Base-by-base conservation (phyloP, 106 monocot genomes). In the Triglochin maritima region DNA sequence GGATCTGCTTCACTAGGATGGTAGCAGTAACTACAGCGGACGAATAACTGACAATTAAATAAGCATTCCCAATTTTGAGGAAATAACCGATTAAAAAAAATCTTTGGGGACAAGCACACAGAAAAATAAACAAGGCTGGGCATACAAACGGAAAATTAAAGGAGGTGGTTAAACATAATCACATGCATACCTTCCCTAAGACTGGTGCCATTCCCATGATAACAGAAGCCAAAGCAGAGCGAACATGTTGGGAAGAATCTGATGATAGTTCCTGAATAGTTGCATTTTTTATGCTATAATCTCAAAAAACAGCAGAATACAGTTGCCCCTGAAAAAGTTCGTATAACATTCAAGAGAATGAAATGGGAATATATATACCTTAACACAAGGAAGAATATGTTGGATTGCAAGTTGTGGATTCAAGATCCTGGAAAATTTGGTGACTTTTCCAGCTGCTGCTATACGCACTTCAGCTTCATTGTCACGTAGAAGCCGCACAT, bases 121-220 rank as follows among this genome's bases (percentile, higher is more conserved):
- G 29, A 29, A 29, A 29, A 29, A 29, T 29, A 29, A 29, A 29
- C 29, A 1, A 29, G 29, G 29, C 29, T 29, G 29, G 29, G 1
- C 29, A 29, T 29, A 29, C 29, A 29, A 0, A 29, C 1, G 29
- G 29, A 29, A 29, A 29, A 29, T 29, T 29, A 29, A 29, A 29
- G 29, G 29, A 29, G 29, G 29, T 29, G 29, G 29, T 29, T 29
- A 29, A 29, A 29, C 29, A 29, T 29, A 0, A 29, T 29, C 29
- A 29, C 29, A 29, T 29, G 1, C 29, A 29, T 75, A 89, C 94
- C 89, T 89, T 94, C 68, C 86, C 94, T 46, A 94, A 65, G 56
- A 94, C 89, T 56, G 89, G 89, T 72, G 94, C 94, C 94, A 94
- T 94, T 60, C 94, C 94, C 94, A 94, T 94, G 44, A 94, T 94